These are phyloP conservation scores for Metschnikowia gelsemii DNA, from an alignment of 805 yeast genomes.

Conservation along the genomic window DNA sequence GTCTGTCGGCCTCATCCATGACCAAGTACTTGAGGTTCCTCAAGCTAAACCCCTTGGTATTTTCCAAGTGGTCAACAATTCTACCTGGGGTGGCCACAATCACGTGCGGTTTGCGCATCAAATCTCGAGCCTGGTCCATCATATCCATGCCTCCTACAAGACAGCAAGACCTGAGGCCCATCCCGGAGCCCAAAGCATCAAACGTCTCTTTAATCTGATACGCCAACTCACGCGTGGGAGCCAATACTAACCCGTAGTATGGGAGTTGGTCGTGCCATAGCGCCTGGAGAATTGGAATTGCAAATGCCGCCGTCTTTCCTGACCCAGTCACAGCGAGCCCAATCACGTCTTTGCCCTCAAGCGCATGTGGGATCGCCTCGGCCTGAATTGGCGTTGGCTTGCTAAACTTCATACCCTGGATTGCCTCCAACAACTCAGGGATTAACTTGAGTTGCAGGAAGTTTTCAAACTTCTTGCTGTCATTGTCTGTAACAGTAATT, in stretches of 20 bases:
- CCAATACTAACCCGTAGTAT: constrained; percentile 82
- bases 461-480: constrained; percentile 28
- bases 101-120: constrained; percentile 91
- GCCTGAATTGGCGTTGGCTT: constrained; percentile 94
- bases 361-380: constrained; percentile 86
- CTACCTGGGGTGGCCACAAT: constrained; percentile 96
- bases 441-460: constrained; percentile 64
- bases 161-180: constrained; percentile 90
- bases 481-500: constrained; percentile 14
- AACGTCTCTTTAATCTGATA: constrained; percentile 91
- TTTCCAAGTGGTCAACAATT: constrained; percentile 88
- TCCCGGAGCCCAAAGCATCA: constrained; percentile 84
- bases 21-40: constrained; percentile 78
- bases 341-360: constrained; percentile 87
- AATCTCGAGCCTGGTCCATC: constrained; percentile 95
- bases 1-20: constrained; percentile 96
- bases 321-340: constrained; percentile 98
- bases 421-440: constrained; percentile 78
- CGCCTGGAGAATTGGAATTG: constrained; percentile 88
- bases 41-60: constrained; percentile 85
- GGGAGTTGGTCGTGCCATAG: constrained; percentile 88
- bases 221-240: constrained; percentile 84
- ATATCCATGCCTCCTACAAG: constrained; percentile 98
- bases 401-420: constrained; percentile 67
- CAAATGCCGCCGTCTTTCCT: constrained; percentile 98